These are phyloP conservation scores for Pleurotus cornucopiae DNA, from an alignment of 768 basidiomycete species.

Conservation along the genomic window DNA sequence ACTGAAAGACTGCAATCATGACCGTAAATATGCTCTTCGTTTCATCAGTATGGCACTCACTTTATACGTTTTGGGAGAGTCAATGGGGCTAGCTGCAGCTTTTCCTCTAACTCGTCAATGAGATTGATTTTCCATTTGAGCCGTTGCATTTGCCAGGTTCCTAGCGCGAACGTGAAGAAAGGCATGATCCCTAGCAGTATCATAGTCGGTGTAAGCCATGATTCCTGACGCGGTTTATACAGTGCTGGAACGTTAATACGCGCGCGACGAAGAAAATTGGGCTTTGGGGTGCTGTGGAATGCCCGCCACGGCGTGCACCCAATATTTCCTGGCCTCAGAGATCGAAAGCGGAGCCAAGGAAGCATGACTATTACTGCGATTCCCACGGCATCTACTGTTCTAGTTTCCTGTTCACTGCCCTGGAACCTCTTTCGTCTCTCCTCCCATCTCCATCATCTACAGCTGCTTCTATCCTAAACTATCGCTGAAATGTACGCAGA, in stretches of 20 bases:
- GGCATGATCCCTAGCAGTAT: constrained; percentile 81
- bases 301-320: neutral
- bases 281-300: neutral
- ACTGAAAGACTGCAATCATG: constrained; percentile 48
- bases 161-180: constrained; percentile 84
- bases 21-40: constrained; percentile 13
- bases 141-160: constrained; percentile 91
- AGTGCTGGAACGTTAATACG: constrained; percentile 33
- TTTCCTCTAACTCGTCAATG: constrained; percentile 91
- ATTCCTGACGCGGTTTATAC: constrained; percentile 56
- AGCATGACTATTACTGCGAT: constrained; percentile 5
- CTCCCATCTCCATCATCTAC: neutral
- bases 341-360: constrained; percentile 4
- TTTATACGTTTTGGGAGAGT: constrained; percentile 81
- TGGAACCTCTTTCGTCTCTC: no score
- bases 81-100: constrained; percentile 76
- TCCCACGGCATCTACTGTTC: constrained; percentile 9
- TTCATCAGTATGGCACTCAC: constrained; percentile 40
- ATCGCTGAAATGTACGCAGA: constrained; percentile 6
- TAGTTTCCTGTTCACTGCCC: neutral
- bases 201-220: constrained; percentile 68
- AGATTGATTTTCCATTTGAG: constrained; percentile 93
- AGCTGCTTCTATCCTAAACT: neutral
- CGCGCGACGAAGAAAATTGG: constrained; percentile 8
- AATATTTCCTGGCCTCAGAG: neutral